Conservation (phyloP, 2,329 filamentous ascomycete genomes). For the Cylindrodendrum hubeiense region DNA sequence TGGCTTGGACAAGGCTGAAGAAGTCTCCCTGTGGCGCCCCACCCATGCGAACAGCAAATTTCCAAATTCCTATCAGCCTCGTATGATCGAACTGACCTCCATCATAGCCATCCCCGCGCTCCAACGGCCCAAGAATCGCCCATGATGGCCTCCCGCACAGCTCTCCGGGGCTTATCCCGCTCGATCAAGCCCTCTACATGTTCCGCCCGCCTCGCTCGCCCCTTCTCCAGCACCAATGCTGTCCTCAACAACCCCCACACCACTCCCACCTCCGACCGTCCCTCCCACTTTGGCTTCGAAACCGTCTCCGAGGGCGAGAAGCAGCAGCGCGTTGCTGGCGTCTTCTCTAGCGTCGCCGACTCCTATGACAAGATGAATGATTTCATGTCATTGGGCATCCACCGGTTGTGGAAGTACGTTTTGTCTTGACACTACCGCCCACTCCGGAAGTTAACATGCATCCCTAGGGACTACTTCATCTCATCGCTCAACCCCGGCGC, state of each 20-base stretch:
- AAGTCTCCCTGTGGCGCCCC: constrained; percentile 16
- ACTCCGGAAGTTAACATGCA: constrained; percentile 24
- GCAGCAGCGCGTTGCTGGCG: constrained; percentile 77
- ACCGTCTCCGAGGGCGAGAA: constrained; percentile 87
- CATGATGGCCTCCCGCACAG: constrained; percentile 47
- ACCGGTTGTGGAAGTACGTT: constrained; percentile 88
- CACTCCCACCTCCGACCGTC: constrained; percentile 59
- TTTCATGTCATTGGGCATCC: constrained; percentile 97
- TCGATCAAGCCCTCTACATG: constrained; percentile 34
- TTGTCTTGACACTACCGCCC: not conserved
- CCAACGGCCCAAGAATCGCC: constrained; percentile 23
- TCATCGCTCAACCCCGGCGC: constrained; percentile 88
- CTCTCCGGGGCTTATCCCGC: constrained; percentile 45
- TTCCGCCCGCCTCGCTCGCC: constrained; percentile 34
- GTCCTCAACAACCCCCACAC: constrained; percentile 39
- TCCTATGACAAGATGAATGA: constrained; percentile 99
- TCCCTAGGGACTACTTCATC: constrained; percentile 85
- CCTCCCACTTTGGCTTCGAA: constrained; percentile 93
- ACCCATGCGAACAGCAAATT: constrained; percentile 36
- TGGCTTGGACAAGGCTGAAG: constrained; percentile 40
- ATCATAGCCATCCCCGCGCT: constrained; percentile 27
- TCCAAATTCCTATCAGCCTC: constrained; percentile 43
- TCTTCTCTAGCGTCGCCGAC: constrained; percentile 95
- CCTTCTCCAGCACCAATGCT: constrained; percentile 46
- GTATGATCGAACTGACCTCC: constrained; percentile 43